phyloP scores from a whole-genome alignment of 1,284 basidiomycete species.

The Ceratobasidium sp. region DNA sequence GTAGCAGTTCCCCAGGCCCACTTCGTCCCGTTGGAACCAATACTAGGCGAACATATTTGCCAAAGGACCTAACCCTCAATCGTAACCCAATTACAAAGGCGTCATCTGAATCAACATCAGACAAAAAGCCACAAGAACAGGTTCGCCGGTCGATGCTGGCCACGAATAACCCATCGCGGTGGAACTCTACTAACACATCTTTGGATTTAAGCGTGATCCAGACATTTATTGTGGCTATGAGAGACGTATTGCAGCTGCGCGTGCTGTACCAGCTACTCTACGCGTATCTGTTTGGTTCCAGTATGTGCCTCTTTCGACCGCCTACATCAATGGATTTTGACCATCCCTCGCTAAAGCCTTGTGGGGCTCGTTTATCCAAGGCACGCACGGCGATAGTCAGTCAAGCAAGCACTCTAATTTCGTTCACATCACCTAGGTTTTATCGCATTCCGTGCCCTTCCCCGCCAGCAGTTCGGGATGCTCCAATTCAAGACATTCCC shows the following conservation, averaged over 20 bases:
- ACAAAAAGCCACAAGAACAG: background rate
- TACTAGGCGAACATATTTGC: conserved; percentile 1
- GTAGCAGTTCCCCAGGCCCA: conserved; percentile 9
- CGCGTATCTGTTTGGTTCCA: conserved; percentile 36
- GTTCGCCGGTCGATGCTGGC: background rate
- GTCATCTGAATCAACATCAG: background rate
- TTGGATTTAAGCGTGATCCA: conserved; percentile 31
- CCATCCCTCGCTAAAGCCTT: conserved; percentile 27
- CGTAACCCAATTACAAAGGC: background rate
- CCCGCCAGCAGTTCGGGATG: conserved; percentile 74
- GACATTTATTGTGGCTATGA: conserved; percentile 1
- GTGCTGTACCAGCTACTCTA: conserved; percentile 35
- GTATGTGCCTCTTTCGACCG: conserved; percentile 7
- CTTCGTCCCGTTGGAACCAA: no score
- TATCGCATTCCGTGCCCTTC: conserved; percentile 43
- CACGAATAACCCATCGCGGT: background rate
- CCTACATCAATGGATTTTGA: background rate
- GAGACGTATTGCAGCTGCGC: background rate
- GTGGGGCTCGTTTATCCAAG: conserved; percentile 43
- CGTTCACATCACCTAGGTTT: conserved; percentile 34
- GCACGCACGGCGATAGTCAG: background rate
- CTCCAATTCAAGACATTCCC: conserved; percentile 79
- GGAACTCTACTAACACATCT: conserved; percentile 12
- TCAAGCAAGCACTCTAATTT: background rate
- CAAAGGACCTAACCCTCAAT: background rate